Evolutionary conservation across 768 basidiomycete genomes (phyloP).

Genomic region (Lactifluus pinguis): DNA sequence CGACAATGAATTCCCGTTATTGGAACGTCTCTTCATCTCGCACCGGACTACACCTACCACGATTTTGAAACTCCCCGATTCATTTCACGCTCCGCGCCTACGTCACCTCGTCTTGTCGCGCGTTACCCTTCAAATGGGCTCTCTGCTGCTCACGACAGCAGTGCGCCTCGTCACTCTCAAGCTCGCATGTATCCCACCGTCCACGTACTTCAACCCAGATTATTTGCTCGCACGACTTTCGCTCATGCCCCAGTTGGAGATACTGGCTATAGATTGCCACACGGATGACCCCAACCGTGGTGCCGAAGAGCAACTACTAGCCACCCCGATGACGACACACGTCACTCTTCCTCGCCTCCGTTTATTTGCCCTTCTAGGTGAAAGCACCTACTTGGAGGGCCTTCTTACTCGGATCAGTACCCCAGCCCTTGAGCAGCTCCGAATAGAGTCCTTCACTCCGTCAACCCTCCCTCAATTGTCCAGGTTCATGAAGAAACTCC

Average conservation of each 20-base stretch:
- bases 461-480: not conserved
- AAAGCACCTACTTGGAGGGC: not conserved
- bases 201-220: not conserved
- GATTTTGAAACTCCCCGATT: not conserved
- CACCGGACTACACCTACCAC: not conserved
- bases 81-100: not conserved
- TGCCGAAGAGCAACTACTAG: not conserved
- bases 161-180: not conserved
- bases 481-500: not conserved
- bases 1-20: not conserved
- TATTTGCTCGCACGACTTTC: not conserved
- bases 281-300: no score
- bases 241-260: not conserved
- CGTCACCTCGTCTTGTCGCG: not conserved
- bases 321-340: not conserved
- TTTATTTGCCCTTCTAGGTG: not conserved
- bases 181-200: not conserved
- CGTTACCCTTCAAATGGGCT: not conserved
- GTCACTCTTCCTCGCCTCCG: not conserved
- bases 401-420: not conserved
- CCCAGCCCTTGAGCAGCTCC: not conserved
- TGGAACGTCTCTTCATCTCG: not conserved
- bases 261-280: not conserved
- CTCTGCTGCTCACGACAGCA: not conserved
- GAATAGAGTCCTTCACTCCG: not conserved